Evolutionary conservation across 495 filamentous ascomycete genomes (phyloP).

Genomic region (Penicillium samsonianum): DNA sequence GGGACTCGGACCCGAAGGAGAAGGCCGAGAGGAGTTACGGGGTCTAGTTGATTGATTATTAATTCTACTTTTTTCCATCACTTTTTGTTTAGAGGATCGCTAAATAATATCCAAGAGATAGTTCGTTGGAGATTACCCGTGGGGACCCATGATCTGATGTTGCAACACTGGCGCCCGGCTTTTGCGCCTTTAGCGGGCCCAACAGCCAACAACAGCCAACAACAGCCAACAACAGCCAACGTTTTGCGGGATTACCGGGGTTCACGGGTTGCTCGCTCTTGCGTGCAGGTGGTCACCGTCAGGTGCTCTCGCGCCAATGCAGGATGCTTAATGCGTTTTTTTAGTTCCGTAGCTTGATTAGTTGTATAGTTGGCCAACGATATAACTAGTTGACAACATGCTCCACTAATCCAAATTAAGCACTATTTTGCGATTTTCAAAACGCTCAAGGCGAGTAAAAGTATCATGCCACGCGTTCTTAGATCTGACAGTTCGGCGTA

Average conservation of each 20-base stretch:
- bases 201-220: slow-evolving; percentile 1
- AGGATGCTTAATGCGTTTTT: neutral
- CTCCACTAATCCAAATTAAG: neutral
- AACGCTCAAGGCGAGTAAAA: neutral
- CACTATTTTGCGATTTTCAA: neutral
- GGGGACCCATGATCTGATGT: slow-evolving; percentile 5
- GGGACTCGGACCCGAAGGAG: slow-evolving; percentile 10
- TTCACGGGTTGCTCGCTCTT: neutral
- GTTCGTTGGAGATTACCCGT: neutral
- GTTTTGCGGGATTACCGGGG: slow-evolving; percentile 2
- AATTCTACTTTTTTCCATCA: neutral
- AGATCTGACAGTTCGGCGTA: slow-evolving; percentile 20
- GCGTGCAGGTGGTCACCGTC: slow-evolving; percentile 3
- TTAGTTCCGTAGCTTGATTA: neutral
- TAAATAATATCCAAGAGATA: neutral
- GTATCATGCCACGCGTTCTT: slow-evolving; percentile 4
- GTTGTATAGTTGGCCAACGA: neutral
- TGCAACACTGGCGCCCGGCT: slow-evolving; percentile 3
- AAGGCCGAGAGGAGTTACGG: neutral
- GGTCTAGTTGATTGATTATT: neutral
- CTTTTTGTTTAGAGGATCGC: no score
- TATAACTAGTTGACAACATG: neutral
- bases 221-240: neutral
- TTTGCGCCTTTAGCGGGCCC: slow-evolving; percentile 3
- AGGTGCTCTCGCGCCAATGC: slow-evolving; percentile 11